phyloP scores from a whole-genome alignment of 192 early-diverging fungal genomes.

The Dispira parvispora region DNA sequence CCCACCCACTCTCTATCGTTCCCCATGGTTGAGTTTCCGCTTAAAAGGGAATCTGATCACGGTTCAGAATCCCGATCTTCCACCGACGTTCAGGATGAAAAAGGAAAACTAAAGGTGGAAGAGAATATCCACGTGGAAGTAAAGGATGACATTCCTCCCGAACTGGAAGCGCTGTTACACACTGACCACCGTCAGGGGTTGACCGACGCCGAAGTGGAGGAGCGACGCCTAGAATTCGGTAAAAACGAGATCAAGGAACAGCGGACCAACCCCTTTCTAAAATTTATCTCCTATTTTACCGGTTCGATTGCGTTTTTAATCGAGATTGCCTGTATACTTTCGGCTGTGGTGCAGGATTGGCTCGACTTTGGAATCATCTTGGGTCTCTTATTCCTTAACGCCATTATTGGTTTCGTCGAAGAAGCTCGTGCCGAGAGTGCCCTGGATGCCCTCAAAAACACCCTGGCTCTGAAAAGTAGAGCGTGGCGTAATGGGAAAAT shows the following conservation, averaged over 20 bases:
- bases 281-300: slow-evolving; percentile 73
- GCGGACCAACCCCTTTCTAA: slow-evolving; percentile 69
- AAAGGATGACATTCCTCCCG: slow-evolving; percentile 59
- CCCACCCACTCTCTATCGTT: no score
- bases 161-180: slow-evolving; percentile 65
- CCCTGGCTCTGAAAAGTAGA: slow-evolving; percentile 73
- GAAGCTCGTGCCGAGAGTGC: slow-evolving; percentile 88
- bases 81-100: slow-evolving; percentile 16
- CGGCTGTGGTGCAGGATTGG: slow-evolving; percentile 59
- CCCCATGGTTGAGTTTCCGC: no score
- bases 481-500: slow-evolving; percentile 62
- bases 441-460: slow-evolving; percentile 86
- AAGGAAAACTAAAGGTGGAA: slow-evolving; percentile 38
- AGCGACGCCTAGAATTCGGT: slow-evolving; percentile 59
- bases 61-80: no score
- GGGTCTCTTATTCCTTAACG: slow-evolving; percentile 66
- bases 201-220: slow-evolving; percentile 51
- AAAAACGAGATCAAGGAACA: slow-evolving; percentile 67
- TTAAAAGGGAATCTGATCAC: no score
- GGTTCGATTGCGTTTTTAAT: slow-evolving; percentile 85
- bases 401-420: slow-evolving; percentile 83
- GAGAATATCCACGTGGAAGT: slow-evolving; percentile 59
- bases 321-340: slow-evolving; percentile 72
- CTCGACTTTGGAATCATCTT: slow-evolving; percentile 73
- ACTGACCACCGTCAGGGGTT: slow-evolving; percentile 68